These are phyloP conservation scores for Beauveria australis DNA, from an alignment of 2,329 filamentous ascomycete species.

Conservation along the genomic window DNA sequence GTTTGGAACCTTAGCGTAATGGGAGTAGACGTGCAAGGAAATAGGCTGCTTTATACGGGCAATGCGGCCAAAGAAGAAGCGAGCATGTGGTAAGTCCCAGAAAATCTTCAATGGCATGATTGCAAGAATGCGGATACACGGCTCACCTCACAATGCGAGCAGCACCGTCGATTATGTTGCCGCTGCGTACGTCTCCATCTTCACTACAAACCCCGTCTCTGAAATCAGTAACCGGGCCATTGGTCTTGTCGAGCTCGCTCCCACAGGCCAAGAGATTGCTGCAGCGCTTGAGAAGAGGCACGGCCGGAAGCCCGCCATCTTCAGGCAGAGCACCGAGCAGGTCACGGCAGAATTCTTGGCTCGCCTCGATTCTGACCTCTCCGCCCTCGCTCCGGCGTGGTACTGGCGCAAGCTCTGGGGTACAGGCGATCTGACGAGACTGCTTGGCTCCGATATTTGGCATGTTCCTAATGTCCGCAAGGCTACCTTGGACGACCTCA, in stretches of 20 bases:
- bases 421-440: not conserved
- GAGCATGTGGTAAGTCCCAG: too few relatives aligned
- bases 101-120: not conserved
- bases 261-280: not conserved
- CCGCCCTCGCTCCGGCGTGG: not conserved
- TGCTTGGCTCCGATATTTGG: not conserved
- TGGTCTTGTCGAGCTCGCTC: not conserved
- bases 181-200: not conserved
- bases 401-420: constrained; percentile 1
- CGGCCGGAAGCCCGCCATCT: not conserved
- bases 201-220: not conserved
- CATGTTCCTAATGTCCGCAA: not conserved
- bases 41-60: not conserved
- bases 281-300: not conserved
- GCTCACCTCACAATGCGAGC: not conserved
- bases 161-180: not conserved
- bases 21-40: not conserved
- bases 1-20: not conserved
- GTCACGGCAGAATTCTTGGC: not conserved
- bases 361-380: too few relatives aligned
- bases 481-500: not conserved
- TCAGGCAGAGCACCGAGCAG: not conserved
- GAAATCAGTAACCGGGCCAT: not conserved
- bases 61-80: not conserved
- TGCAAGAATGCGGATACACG: not conserved